Evolutionary conservation across 495 filamentous ascomycete genomes (phyloP).

Genomic region (Aspergillus steynii): DNA sequence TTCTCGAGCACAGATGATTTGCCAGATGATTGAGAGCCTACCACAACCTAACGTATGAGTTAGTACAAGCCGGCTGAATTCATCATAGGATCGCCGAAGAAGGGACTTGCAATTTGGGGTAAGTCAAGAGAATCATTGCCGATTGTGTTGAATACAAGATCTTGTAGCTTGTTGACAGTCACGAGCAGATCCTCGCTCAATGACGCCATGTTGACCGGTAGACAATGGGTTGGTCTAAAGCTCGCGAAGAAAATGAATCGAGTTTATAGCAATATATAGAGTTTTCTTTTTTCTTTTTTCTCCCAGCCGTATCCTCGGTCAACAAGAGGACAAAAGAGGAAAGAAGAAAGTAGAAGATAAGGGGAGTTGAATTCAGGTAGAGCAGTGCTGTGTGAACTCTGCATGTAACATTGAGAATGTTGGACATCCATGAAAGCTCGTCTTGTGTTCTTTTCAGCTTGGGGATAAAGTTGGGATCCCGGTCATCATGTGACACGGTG

Average conservation of each 20-base stretch:
- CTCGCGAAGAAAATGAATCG: not conserved
- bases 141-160: conserved; percentile 99
- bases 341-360: not conserved
- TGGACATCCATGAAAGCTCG: not conserved
- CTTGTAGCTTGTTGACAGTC: conserved; percentile 95
- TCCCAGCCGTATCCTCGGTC: too few species aligned
- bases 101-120: conserved; percentile 85
- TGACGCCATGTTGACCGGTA: conserved; percentile 52
- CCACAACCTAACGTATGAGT: conserved; percentile 72
- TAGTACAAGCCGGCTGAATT: not conserved
- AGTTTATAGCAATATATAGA: not conserved
- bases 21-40: conserved; percentile 96
- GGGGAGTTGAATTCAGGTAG: not conserved
- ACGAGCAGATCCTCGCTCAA: conserved; percentile 90
- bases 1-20: conserved; percentile 99
- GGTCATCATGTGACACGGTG: not conserved
- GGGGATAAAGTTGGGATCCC: not conserved
- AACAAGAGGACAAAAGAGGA: not conserved
- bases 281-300: too few species aligned
- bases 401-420: not conserved
- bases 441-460: not conserved
- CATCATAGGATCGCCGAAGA: not conserved
- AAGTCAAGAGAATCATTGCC: conserved; percentile 97
- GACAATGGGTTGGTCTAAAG: not conserved
- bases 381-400: not conserved